phyloP scores from a whole-genome alignment of 176 grass and related monocot genomes.

The Microstegium vimineum region DNA sequence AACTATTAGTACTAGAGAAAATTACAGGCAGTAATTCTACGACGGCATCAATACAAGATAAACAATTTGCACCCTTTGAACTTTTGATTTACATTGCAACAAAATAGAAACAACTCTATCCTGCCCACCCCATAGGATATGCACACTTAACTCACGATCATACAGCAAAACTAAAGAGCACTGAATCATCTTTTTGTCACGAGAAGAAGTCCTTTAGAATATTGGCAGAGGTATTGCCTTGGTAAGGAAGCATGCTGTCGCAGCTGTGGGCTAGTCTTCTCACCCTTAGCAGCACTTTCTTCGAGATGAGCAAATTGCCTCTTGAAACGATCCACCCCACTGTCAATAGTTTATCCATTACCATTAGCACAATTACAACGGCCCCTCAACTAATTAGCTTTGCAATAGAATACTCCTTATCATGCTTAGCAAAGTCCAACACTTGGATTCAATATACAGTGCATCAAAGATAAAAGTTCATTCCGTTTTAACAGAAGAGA shows the following conservation, averaged over 20 bases:
- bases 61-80: neutral
- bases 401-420: neutral
- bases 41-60: neutral
- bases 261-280: constrained; percentile 51
- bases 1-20: constrained; percentile 22
- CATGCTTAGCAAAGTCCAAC: neutral
- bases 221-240: constrained; percentile 44
- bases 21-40: neutral
- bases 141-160: neutral
- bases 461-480: neutral
- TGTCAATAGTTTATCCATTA: constrained; percentile 35
- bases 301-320: constrained; percentile 92
- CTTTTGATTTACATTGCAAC: constrained; percentile 3
- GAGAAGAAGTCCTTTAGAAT: neutral
- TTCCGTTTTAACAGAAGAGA: neutral
- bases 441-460: neutral
- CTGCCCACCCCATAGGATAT: neutral
- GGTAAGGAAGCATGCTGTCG: constrained; percentile 83
- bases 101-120: neutral
- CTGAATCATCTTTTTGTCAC: neutral
- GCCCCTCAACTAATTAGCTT: neutral
- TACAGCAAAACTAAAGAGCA: neutral
- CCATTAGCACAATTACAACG: constrained; percentile 3
- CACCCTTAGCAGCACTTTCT: constrained; percentile 68
- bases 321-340: constrained; percentile 95